Evolutionary conservation across 108 stramenopile genomes (phyloP).

Genomic region (Cyclostephanos invisitatus): DNA sequence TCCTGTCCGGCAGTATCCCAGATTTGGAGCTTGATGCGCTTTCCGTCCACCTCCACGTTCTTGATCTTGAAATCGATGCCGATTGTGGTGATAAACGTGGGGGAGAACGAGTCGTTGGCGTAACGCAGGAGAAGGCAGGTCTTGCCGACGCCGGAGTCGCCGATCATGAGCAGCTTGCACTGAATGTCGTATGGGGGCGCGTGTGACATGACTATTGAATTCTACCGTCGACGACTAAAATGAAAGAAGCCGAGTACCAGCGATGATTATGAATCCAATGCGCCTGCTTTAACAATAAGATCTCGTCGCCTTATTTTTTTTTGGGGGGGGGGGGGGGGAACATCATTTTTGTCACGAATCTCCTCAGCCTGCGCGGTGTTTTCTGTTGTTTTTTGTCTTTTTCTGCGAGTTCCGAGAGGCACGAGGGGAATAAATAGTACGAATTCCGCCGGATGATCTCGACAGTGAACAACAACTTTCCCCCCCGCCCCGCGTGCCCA

Average conservation of each 20-base stretch:
- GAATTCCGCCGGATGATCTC: too few species aligned
- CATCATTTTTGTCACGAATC: too few species aligned
- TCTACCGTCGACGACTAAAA: conserved; percentile 6
- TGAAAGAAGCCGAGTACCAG: too few species aligned
- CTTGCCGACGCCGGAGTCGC: conserved; percentile 98
- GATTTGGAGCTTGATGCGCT: conserved; percentile 95
- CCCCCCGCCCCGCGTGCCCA: too few species aligned
- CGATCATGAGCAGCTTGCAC: conserved; percentile 99
- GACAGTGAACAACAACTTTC: too few species aligned
- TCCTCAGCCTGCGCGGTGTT: too few species aligned
- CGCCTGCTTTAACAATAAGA: too few species aligned
- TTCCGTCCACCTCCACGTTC: conserved; percentile 92
- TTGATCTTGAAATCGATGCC: conserved; percentile 99
- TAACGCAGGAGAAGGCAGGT: conserved; percentile 98
- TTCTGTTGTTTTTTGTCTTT: too few species aligned
- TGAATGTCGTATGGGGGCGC: conserved; percentile 95
- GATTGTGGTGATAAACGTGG: conserved; percentile 98
- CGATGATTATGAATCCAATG: conserved; percentile 4
- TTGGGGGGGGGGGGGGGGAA: too few species aligned
- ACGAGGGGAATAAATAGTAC: too few species aligned
- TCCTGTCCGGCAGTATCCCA: conserved; percentile 95
- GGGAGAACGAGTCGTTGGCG: conserved; percentile 98
- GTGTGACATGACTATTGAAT: conserved; percentile 43
- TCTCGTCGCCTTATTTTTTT: too few species aligned
- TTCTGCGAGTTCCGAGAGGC: too few species aligned